These are phyloP conservation scores for Penicillium verrucosum DNA, from an alignment of 2,329 filamentous ascomycete species.

Conservation along the genomic window DNA sequence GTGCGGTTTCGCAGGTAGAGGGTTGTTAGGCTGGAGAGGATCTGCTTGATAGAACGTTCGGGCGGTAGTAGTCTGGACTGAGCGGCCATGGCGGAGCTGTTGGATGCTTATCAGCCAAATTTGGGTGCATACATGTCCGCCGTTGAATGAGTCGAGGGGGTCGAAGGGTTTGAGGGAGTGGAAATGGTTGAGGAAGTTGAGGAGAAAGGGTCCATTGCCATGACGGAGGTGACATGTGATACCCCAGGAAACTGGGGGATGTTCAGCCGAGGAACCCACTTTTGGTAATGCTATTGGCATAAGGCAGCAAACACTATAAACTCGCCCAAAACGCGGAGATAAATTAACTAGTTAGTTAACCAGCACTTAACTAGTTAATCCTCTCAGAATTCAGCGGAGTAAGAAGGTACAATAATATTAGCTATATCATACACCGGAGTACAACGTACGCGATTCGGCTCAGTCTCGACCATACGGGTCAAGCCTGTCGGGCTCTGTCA, in stretches of 20 bases:
- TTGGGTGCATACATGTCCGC: conserved; percentile 19
- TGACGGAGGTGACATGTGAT: conserved; percentile 24
- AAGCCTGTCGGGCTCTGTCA: too few relatives aligned
- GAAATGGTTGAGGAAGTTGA: not conserved
- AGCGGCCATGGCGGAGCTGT: conserved; percentile 58
- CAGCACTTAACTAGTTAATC: too few relatives aligned
- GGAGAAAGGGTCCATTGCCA: conserved; percentile 1
- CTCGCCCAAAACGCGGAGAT: too few relatives aligned
- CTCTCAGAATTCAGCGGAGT: too few relatives aligned
- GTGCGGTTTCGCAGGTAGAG: conserved; percentile 78
- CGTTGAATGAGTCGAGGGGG: not conserved
- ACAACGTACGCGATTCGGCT: too few relatives aligned
- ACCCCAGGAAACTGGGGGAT: conserved; percentile 23
- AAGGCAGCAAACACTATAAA: not conserved
- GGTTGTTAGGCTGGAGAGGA: conserved; percentile 64
- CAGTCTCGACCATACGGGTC: too few relatives aligned
- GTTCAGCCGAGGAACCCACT: conserved; percentile 20
- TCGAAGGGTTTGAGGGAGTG: not conserved
- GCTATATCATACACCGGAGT: too few relatives aligned
- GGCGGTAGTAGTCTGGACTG: conserved; percentile 69
- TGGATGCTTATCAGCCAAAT: conserved; percentile 19
- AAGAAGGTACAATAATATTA: too few relatives aligned
- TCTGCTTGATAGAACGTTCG: conserved; percentile 62
- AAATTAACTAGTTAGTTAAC: too few relatives aligned
- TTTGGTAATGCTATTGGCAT: not conserved